Base-by-base conservation (phyloP, 2,329 filamentous ascomycete species). In the Zasmidium cellare region DNA sequence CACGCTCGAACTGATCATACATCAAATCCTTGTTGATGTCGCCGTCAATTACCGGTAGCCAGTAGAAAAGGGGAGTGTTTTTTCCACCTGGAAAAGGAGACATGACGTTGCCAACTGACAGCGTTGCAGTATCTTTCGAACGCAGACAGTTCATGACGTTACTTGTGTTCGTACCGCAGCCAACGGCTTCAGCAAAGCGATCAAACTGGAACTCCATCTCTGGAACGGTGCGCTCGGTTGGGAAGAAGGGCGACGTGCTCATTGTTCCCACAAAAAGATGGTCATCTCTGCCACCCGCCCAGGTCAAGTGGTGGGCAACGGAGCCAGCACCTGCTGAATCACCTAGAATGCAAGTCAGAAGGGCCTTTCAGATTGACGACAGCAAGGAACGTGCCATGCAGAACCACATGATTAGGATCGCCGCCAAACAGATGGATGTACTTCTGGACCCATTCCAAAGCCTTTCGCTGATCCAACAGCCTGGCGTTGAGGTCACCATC, bases 371-470 rank as follows among this genome's bases (percentile, higher is more conserved):
- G 7, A 9, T 41, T 41, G 35, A n/a, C n/a, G n/a, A n/a, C n/a
- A n/a, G n/a, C 11, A 41, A 41, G 11, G 35, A 41, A 41, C 11
- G 16, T n/a, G 16, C 35, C 35, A 18, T 41, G 35, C 3, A 41
- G 11, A 5, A 41, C 35, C 16, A 41, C 35, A n/a, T 41, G 35
- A 14, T n/a, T 18, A 9, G 75, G 58, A 60, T 83, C 76, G 2
- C 80, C 81, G 7, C 76, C 76, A 56, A 82, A 82, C 19, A 67
- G 57, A 2, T 67, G 61, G 48, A 83, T 80, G 58, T 83, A 77
- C 7, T 76, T 67, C 45, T 80, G 72, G 0, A 82, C 76, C 82
- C 82, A 84, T 65, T 82, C 74, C 9, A 82, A 67, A 0, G 80
- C 81, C 12, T 79, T 68, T 1, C 77, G 69, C 60, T 83, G 80